Evolutionary conservation across 139 green algal genomes (phyloP), one percentile per base, ranked within the genome.

Genomic region (Yamagishiella unicocca): DNA sequence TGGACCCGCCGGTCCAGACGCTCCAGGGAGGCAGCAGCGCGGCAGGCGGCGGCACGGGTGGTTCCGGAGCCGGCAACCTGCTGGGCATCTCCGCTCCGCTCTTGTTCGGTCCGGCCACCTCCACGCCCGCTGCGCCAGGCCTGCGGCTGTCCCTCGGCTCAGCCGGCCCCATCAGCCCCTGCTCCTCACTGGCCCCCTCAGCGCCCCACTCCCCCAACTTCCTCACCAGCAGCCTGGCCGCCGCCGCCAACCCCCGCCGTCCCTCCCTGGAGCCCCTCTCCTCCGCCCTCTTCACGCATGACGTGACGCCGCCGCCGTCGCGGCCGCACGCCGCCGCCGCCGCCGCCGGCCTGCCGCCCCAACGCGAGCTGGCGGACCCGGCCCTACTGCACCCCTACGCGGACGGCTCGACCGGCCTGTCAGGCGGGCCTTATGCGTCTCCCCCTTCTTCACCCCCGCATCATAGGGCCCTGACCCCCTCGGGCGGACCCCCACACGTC

Each of bases 251-350:
- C 33, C 25, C 68, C 38, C 17, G 43, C 43, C 72, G 72, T 29
- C 72, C 43, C 29, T 10, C 72, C n/a, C 45, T 80, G 72, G 72
- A 80, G n/a, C 72, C 72, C 43, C 72, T 80, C 43, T 71, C 62
- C 19, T 71, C 62, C 9, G 62, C 29, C 17, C 62, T 27, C 22
- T 5, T 40, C 31, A 27, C 62, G 5, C 62, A n/a, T 5, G 62
- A 71, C 62, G 29, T n/a, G 62, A n/a, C n/a, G 37, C 66, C 66
- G 31, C 31, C 35, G 37, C 35, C 66, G 35, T 35, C 21, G 66
- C 66, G 37, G 66, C 66, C 33, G 31, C 66, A 17, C 50, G 66
- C 22, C 66, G 66, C 33, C 66, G 33, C 14, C 31, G 25, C n/a
- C n/a, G n/a, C n/a, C n/a, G n/a, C n/a, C n/a, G n/a, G n/a, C n/a